Base-by-base conservation (phyloP, 495 filamentous ascomycete species). In the Pseudevernia furfuracea region DNA sequence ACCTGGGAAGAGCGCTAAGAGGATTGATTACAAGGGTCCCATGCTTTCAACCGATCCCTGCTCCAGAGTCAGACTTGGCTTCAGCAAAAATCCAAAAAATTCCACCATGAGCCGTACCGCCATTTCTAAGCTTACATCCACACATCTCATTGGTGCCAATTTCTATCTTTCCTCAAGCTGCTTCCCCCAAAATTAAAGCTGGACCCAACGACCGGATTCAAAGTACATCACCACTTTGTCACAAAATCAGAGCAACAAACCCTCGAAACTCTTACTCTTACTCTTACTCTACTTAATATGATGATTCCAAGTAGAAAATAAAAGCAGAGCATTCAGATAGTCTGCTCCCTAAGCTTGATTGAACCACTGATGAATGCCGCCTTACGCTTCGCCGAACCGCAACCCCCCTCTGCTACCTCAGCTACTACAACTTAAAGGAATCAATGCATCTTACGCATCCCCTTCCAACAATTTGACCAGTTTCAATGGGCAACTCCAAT, bases 401-500 rank as follows among this genome's bases (percentile, higher is more conserved):
- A 53, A 30, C 48, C 28, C 25, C 48, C 48, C 9, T 23, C 43
- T 23, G 12, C 34, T 36, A 34, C 36, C 36, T 37, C 23, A 52
- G 7, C 55, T 32, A 32, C 1, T 28, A 46, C 64, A 46, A 23
- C 48, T 65, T 56, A 28, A 17, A 62, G 23, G 55, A 53, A 21
- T 61, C 67, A 65, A 68, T 68, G 67, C 62, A 57, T 64, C 53
- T 62, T 19, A 39, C 9, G 10, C 39, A 23, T 57, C 34, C 44
- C 38, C 39, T 43, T 59, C 34, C 52, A 49, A 61, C 17, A 21
- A 28, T 53, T 28, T 61, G 62, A 63, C 11, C 59, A 58, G 36
- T 30, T 34, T 52, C 62, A 71, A 98, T 98, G 94, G 94, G 94
- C 72, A 97, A 98, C 75, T 85, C 84, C 71, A 91, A 90, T 73